phyloP scores from a whole-genome alignment of 306 rosid species.

The Prunus kanzakura region DNA sequence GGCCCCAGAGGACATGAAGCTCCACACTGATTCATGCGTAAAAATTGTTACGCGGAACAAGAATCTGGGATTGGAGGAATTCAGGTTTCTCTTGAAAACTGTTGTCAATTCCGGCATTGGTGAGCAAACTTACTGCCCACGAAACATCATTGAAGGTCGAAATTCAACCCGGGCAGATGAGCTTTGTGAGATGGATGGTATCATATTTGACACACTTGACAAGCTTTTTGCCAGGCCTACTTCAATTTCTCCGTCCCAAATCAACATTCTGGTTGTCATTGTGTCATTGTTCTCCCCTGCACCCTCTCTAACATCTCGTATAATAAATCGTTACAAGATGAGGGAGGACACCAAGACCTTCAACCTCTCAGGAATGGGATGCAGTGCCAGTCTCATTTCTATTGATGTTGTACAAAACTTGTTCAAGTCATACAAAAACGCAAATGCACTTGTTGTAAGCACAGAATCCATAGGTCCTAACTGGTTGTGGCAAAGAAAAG shows the following conservation, averaged over 20 bases:
- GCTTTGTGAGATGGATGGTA: slow-evolving; percentile 56
- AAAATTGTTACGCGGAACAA: slow-evolving; percentile 50
- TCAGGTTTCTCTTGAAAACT: slow-evolving; percentile 56
- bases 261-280: slow-evolving; percentile 68
- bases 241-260: slow-evolving; percentile 43
- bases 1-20: slow-evolving; percentile 51
- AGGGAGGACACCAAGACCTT: slow-evolving; percentile 50
- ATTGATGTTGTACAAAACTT: slow-evolving; percentile 69
- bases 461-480: slow-evolving; percentile 74
- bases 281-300: slow-evolving; percentile 71
- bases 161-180: slow-evolving; percentile 48
- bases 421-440: slow-evolving; percentile 44
- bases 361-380: slow-evolving; percentile 88
- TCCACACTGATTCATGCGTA: slow-evolving; percentile 38
- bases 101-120: slow-evolving; percentile 73
- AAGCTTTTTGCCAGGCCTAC: slow-evolving; percentile 40
- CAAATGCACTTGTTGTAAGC: slow-evolving; percentile 62
- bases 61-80: slow-evolving; percentile 62
- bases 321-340: slow-evolving; percentile 75
- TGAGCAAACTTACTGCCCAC: slow-evolving; percentile 68
- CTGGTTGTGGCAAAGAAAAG: slow-evolving; percentile 67
- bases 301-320: slow-evolving; percentile 68
- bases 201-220: slow-evolving; percentile 66
- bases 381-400: slow-evolving; percentile 69
- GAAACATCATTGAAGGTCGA: slow-evolving; percentile 48